These are phyloP conservation scores for Pythium phragmitis DNA, from an alignment of 352 stramenopile genomes.

Conservation along the genomic window DNA sequence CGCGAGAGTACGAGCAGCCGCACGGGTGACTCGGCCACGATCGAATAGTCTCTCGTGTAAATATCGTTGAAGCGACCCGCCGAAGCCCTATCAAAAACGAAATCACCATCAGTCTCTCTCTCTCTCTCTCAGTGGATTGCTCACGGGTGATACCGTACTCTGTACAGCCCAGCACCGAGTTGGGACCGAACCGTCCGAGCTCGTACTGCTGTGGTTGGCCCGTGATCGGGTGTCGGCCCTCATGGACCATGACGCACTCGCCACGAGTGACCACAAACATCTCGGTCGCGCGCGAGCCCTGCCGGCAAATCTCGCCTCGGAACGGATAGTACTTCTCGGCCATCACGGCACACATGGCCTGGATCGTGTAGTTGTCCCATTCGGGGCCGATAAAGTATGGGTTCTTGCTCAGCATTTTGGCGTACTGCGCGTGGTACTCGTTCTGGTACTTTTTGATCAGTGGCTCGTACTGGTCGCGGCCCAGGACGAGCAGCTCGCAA, in stretches of 20 bases:
- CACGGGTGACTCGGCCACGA: slow-evolving; percentile 69
- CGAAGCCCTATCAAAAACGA: slow-evolving; percentile 43
- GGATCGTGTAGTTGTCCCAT: slow-evolving; percentile 81
- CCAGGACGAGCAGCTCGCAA: slow-evolving; percentile 72
- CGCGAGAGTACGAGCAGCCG: slow-evolving; percentile 80
- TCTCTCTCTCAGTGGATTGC: neutral
- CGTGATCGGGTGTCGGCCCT: slow-evolving; percentile 76
- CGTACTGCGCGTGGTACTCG: slow-evolving; percentile 80
- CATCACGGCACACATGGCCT: slow-evolving; percentile 86
- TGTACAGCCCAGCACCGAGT: slow-evolving; percentile 75
- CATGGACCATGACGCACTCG: slow-evolving; percentile 72
- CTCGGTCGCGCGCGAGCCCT: slow-evolving; percentile 70
- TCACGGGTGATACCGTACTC: slow-evolving; percentile 45
- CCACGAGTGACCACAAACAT: slow-evolving; percentile 76
- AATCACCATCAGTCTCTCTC: neutral
- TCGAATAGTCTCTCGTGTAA: slow-evolving; percentile 72
- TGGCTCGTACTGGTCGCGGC: slow-evolving; percentile 79
- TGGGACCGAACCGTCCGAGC: slow-evolving; percentile 67
- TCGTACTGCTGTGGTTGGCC: slow-evolving; percentile 59
- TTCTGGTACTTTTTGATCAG: slow-evolving; percentile 85
- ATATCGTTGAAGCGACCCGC: slow-evolving; percentile 85
- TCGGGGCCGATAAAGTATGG: slow-evolving; percentile 73
- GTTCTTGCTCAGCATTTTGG: slow-evolving; percentile 74
- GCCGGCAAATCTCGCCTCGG: slow-evolving; percentile 72
- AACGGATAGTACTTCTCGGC: slow-evolving; percentile 79